Conservation (phyloP, 495 filamentous ascomycete genomes). For the Trichocladium uniseriatum region DNA sequence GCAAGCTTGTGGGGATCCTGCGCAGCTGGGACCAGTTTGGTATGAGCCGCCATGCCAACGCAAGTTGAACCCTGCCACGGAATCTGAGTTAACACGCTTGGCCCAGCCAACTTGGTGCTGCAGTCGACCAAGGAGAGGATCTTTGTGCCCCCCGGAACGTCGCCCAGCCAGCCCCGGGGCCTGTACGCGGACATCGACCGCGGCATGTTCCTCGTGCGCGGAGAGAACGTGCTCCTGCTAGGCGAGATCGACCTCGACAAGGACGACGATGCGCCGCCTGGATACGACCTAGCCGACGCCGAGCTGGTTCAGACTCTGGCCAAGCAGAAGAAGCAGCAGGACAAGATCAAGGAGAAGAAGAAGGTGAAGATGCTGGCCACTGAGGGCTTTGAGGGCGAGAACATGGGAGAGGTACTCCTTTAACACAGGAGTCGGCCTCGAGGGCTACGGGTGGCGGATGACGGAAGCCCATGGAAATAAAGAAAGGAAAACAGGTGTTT, state of each 20-base stretch:
- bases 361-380: slow-evolving; percentile 56
- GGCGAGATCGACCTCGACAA: slow-evolving; percentile 95
- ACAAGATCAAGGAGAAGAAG: slow-evolving; percentile 63
- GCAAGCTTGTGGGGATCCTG: slow-evolving; percentile 85
- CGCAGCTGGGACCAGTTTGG: slow-evolving; percentile 98
- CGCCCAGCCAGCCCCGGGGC: slow-evolving; percentile 26
- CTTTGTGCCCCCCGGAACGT: slow-evolving; percentile 45
- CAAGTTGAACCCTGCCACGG: not conserved
- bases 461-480: not conserved
- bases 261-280: slow-evolving; percentile 75
- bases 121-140: slow-evolving; percentile 84
- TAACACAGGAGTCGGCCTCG: slow-evolving; percentile 29
- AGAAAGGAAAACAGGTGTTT: slow-evolving; percentile 6
- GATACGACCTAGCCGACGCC: slow-evolving; percentile 55
- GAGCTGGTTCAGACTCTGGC: slow-evolving; percentile 63
- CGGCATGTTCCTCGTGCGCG: slow-evolving; percentile 80
- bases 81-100: slow-evolving; percentile 8
- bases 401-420: slow-evolving; percentile 62
- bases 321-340: slow-evolving; percentile 55
- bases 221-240: slow-evolving; percentile 85
- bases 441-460: not conserved
- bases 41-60: slow-evolving; percentile 36
- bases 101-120: slow-evolving; percentile 80
- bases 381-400: slow-evolving; percentile 84
- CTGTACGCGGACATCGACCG: slow-evolving; percentile 69